Conservation (phyloP, 1,284 basidiomycete genomes). For the Cutaneotrichosporon cavernicola region DNA sequence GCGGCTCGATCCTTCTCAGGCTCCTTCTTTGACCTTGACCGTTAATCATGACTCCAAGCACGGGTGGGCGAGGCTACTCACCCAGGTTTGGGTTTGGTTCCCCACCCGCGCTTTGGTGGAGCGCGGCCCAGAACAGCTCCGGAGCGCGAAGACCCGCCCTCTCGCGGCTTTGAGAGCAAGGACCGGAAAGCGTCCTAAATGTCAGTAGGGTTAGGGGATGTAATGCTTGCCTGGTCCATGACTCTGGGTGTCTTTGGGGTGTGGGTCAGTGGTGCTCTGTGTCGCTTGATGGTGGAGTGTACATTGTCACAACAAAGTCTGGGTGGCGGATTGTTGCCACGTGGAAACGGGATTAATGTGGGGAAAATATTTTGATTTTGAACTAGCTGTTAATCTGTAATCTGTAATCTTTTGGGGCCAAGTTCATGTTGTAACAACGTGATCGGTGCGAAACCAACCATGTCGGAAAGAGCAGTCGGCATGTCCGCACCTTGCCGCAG, state of each 20-base stretch:
- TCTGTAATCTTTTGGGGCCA: too few relatives aligned
- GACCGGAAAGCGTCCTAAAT: constrained; percentile 46
- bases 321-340: background rate
- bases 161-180: constrained; percentile 40
- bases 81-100: constrained; percentile 37
- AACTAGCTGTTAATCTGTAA: background rate
- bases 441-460: too few relatives aligned
- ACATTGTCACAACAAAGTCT: constrained; percentile 5
- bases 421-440: too few relatives aligned
- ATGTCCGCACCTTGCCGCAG: too few relatives aligned
- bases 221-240: constrained; percentile 41
- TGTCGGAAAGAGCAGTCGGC: too few relatives aligned
- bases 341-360: constrained; percentile 8
- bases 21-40: constrained; percentile 4
- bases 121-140: constrained; percentile 36
- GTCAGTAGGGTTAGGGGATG: constrained; percentile 5
- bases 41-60: background rate
- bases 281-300: background rate
- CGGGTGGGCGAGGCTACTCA: constrained; percentile 18
- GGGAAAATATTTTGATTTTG: background rate
- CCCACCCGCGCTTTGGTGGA: constrained; percentile 42
- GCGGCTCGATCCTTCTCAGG: background rate
- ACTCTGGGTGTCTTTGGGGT: background rate
- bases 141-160: constrained; percentile 27
- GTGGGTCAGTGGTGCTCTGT: background rate